Percentiles rank a stretch among this genome's conserved stretches.
Conservation (phyloP, 257 asterid species). For the Ophiorrhiza pumila region DNA sequence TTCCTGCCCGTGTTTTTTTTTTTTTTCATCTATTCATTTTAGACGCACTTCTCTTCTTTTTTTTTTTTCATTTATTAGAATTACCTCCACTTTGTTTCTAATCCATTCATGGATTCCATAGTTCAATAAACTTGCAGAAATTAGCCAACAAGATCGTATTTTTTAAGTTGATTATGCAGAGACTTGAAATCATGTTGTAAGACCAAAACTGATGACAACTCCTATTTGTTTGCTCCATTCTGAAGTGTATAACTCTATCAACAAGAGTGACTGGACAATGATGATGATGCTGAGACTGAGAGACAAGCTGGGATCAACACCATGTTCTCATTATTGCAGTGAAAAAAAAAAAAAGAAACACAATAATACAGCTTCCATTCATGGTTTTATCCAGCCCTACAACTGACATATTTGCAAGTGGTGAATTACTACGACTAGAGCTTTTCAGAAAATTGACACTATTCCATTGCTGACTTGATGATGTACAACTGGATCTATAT, state of each 20-base stretch:
- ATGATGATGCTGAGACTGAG: conserved; percentile 21
- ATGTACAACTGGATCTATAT: conserved; percentile 38
- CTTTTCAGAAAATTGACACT: conserved; percentile 7
- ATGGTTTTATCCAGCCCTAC: conserved; percentile 4
- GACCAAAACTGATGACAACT: neutral
- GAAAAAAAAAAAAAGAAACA: conserved; percentile 15
- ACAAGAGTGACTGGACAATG: conserved; percentile 6
- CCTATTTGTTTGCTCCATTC: neutral
- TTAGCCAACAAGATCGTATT: neutral
- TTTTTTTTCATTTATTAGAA: no score
- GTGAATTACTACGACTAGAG: neutral
- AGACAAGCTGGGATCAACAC: conserved; percentile 21
- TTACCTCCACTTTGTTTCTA: no score
- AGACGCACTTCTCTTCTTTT: no score
- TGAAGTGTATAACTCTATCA: neutral
- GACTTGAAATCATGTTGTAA: neutral
- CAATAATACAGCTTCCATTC: conserved; percentile 31
- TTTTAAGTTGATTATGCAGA: neutral
- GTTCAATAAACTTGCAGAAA: no score
- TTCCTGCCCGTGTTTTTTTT: no score
- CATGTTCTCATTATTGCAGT: conserved; percentile 21
- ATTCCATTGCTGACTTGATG: conserved; percentile 21
- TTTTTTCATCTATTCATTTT: no score
- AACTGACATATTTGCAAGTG: neutral
- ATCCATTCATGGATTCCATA: neutral